Conservation (phyloP, 73 alveolate genomes). For the Blepharisma stoltei region DNA sequence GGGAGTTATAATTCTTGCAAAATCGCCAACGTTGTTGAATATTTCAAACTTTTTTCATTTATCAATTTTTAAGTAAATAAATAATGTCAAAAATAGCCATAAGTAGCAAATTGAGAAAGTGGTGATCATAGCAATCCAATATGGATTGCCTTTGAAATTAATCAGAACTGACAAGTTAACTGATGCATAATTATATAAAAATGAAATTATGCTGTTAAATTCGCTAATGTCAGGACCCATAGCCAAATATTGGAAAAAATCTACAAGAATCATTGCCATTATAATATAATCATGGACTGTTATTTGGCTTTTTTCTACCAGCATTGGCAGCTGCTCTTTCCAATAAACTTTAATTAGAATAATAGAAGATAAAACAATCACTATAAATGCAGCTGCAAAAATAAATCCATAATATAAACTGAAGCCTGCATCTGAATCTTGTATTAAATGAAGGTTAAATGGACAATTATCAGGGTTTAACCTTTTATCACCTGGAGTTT, state of each 20-base stretch:
- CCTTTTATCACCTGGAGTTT: background rate
- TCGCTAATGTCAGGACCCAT: slow-evolving; percentile 19
- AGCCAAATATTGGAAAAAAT: slow-evolving; percentile 7
- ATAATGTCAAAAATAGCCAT: background rate
- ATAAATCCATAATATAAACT: background rate
- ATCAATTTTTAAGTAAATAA: background rate
- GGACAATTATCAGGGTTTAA: background rate
- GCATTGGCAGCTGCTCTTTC: background rate
- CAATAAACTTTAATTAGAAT: background rate
- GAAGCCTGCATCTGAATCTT: background rate
- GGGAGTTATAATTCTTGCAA: background rate
- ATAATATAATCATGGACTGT: slow-evolving; percentile 1
- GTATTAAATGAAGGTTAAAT: background rate
- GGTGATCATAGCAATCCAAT: slow-evolving; percentile 15
- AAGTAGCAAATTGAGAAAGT: background rate
- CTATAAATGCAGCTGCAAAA: background rate
- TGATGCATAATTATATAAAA: background rate
- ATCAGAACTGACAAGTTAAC: slow-evolving; percentile 9
- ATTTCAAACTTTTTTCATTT: background rate
- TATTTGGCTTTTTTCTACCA: background rate
- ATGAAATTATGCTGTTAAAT: background rate
- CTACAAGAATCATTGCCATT: background rate
- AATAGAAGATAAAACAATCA: background rate
- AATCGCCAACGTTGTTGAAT: background rate
- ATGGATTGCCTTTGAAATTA: background rate